Conservation (phyloP, 2,329 filamentous ascomycete species). For the Colletotrichum paranaense region DNA sequence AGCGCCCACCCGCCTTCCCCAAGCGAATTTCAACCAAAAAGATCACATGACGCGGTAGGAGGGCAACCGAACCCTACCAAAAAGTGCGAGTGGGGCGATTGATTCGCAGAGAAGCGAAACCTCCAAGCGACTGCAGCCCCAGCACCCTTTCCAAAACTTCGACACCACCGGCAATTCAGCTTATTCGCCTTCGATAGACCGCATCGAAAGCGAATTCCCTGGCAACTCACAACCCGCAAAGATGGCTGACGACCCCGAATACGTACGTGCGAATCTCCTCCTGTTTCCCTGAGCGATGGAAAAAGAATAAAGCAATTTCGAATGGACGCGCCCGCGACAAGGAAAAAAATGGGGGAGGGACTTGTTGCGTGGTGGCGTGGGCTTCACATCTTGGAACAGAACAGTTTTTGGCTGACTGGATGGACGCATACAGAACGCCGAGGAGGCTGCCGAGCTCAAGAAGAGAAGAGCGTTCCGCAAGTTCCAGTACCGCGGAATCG, state of each 20-base stretch:
- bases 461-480: conserved; percentile 99
- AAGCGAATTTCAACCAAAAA: background rate
- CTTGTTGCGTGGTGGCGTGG: conserved; percentile 4
- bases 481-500: conserved; percentile 99
- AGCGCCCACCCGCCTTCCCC: background rate
- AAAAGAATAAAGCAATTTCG: background rate
- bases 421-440: conserved; percentile 77
- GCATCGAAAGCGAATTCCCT: conserved; percentile 57
- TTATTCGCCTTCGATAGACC: conserved; percentile 55
- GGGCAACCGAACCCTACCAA: conserved; percentile 36
- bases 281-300: conserved; percentile 28
- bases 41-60: conserved; percentile 35
- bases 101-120: conserved; percentile 33
- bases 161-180: conserved; percentile 37
- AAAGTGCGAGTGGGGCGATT: conserved; percentile 20
- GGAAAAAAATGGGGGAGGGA: conserved; percentile 17
- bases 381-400: conserved; percentile 18
- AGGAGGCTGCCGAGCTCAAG: conserved; percentile 99
- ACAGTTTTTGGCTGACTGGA: conserved; percentile 43
- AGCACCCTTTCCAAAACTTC: conserved; percentile 33
- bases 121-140: conserved; percentile 30
- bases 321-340: conserved; percentile 13
- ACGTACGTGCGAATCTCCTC: conserved; percentile 71
- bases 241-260: conserved; percentile 86
- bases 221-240: conserved; percentile 59